Evolutionary conservation across 2,329 filamentous ascomycete species (phyloP).

Genomic region (Phialophora macrospora): DNA sequence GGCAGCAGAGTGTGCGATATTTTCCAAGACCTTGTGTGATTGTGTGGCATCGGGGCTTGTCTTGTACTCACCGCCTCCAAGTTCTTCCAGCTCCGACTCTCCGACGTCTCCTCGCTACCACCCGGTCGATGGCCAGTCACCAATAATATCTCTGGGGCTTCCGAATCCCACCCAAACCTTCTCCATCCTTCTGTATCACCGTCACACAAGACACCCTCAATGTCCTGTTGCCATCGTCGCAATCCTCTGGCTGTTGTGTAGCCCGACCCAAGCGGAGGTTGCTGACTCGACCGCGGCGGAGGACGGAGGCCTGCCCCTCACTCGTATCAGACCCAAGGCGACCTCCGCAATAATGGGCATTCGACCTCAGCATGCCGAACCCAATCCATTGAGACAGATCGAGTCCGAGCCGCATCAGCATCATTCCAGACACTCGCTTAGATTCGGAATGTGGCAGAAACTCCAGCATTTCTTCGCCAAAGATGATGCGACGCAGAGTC

Average conservation of each 20-base stretch:
- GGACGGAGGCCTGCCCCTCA: slow-evolving; percentile 29
- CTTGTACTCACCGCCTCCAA: slow-evolving; percentile 22
- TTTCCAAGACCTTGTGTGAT: slow-evolving; percentile 11
- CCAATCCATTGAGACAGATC: slow-evolving; percentile 25
- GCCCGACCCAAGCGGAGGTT: slow-evolving; percentile 27
- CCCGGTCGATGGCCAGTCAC: slow-evolving; percentile 23
- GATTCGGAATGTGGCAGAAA: slow-evolving; percentile 55
- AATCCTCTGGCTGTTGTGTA: slow-evolving; percentile 25
- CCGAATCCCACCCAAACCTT: slow-evolving; percentile 15
- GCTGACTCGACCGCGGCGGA: slow-evolving; percentile 26
- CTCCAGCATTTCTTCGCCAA: slow-evolving; percentile 41
- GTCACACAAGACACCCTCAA: slow-evolving; percentile 24
- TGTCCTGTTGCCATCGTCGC: slow-evolving; percentile 28
- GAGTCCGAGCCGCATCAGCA: slow-evolving; percentile 33
- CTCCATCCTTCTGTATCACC: slow-evolving; percentile 29
- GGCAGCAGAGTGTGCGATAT: slow-evolving; percentile 11
- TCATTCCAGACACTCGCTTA: slow-evolving; percentile 36
- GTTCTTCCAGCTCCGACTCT: slow-evolving; percentile 19
- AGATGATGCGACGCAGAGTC: slow-evolving; percentile 32
- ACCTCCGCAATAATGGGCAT: slow-evolving; percentile 37
- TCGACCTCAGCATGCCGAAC: slow-evolving; percentile 33
- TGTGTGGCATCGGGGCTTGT: slow-evolving; percentile 14
- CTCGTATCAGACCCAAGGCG: slow-evolving; percentile 23
- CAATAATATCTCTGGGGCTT: slow-evolving; percentile 29
- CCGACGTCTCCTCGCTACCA: slow-evolving; percentile 17